Evolutionary conservation across 2,329 filamentous ascomycete genomes (phyloP), one percentile per base, ranked within the genome.

Genomic region (Fusarium metavorans): DNA sequence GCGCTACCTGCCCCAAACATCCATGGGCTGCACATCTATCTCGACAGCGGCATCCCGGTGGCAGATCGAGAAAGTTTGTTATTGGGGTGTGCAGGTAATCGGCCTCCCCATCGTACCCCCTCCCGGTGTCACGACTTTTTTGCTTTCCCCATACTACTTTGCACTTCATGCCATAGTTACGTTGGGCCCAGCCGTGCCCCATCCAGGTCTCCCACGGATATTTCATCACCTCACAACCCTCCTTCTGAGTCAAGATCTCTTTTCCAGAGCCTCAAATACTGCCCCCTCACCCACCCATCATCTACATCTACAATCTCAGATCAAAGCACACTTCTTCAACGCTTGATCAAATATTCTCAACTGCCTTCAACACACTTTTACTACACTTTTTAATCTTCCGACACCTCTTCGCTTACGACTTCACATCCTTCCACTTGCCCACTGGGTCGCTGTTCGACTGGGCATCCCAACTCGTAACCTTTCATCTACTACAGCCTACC

Each of bases 21-120:
- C 59, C 67, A 62, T 63, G 64, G 56, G 61, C 70, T 65, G 64
- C 71, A 68, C 68, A 76, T 72, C 75, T 78, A 76, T 72, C 75
- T 78, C 77, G 74, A 78, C 76, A 79, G 71, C 71, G 68, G 69
- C 72, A 78, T 79, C 77, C 77, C 67, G 61, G 77, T 74, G 73
- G 75, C 64, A 78, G 76, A 79, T 79, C 77, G 73, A 78, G 74
- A 77, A 78, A 76, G 71, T 76, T 75, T 78, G 74, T 71, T 69
- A 52, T 52, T 62, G 60, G 32, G 61, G 66, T 50, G 71, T 52
- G 69, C 50, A 52, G 58, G 54, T 41, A 66, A 48, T 69, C 64
- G 68, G 61, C 57, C 61, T 71, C 64, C 67, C 67, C 67, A 68
- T 64, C 60, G 48, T 64, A 61, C 60, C 18, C 66, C 52, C 37